These are phyloP conservation scores for Boletus rubroflammeus DNA, from an alignment of 768 basidiomycete species.

Conservation along the genomic window DNA sequence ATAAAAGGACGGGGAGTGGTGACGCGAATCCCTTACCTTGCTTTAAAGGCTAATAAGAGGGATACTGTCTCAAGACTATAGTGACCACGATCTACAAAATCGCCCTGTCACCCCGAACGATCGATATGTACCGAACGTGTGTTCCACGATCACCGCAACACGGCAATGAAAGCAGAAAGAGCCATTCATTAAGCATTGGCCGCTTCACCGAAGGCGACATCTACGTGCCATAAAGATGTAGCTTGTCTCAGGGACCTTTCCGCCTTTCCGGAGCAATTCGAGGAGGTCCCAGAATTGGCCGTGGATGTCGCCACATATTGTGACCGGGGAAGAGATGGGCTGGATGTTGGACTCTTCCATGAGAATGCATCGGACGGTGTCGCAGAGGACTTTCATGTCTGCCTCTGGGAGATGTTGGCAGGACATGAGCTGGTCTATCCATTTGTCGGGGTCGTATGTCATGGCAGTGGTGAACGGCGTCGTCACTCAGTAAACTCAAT, in stretches of 20 bases:
- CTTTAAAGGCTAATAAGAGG: constrained; percentile 83
- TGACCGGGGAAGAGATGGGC: constrained; percentile 92
- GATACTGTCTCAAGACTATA: constrained; percentile 96
- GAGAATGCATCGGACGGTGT: constrained; percentile 81
- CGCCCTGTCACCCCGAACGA: constrained; percentile 54
- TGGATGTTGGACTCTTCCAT: constrained; percentile 98
- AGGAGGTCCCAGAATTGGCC: constrained; percentile 98
- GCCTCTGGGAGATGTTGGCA: constrained; percentile 87
- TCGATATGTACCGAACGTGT: background rate
- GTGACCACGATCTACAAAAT: constrained; percentile 96
- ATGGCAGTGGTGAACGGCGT: constrained; percentile 16
- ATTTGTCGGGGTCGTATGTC: constrained; percentile 61
- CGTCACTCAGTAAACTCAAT: background rate
- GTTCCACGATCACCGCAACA: background rate
- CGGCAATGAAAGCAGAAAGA: background rate
- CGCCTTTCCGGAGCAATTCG: constrained; percentile 83
- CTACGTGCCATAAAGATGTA: constrained; percentile 95
- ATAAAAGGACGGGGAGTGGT: constrained; percentile 3
- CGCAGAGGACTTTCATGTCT: constrained; percentile 92
- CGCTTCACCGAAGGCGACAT: constrained; percentile 32
- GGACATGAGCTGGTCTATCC: constrained; percentile 83
- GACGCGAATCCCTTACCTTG: constrained; percentile 48
- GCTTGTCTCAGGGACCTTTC: constrained; percentile 81
- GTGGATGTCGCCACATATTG: constrained; percentile 94
- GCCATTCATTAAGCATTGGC: constrained; percentile 28